These are phyloP conservation scores for Lithohypha guttulata DNA, from an alignment of 2,329 filamentous ascomycete species.

Conservation along the genomic window DNA sequence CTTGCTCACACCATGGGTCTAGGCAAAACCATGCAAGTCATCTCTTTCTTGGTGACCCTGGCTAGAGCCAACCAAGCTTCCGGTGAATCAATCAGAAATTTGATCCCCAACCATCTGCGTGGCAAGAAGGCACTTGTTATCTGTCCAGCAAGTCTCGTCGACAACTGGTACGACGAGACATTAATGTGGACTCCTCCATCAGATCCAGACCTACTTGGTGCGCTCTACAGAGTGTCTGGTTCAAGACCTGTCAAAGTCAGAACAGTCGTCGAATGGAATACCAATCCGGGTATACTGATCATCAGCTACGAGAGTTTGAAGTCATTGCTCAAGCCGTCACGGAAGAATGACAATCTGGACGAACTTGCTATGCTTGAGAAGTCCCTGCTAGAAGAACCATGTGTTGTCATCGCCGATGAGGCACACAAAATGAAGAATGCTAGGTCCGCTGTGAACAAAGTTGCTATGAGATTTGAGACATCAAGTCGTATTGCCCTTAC, in stretches of 20 bases:
- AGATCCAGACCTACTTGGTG: constrained; percentile 40
- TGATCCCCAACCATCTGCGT: constrained; percentile 58
- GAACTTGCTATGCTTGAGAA: constrained; percentile 29
- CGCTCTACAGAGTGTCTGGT: constrained; percentile 26
- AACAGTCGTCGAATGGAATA: constrained; percentile 35
- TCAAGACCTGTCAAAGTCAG: background rate
- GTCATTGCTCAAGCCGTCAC: constrained; percentile 29
- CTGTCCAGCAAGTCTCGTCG: constrained; percentile 62
- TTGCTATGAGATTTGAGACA: constrained; percentile 52
- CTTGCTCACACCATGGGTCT: constrained; percentile 85
- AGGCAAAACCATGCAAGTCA: constrained; percentile 86
- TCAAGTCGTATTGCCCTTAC: constrained; percentile 70
- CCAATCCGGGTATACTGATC: constrained; percentile 60
- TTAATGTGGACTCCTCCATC: constrained; percentile 52
- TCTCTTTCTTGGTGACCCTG: constrained; percentile 69
- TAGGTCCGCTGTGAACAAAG: constrained; percentile 40
- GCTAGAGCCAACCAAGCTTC: constrained; percentile 52
- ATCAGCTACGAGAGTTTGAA: constrained; percentile 63
- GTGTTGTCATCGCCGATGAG: constrained; percentile 73
- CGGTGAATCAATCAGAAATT: constrained; percentile 46
- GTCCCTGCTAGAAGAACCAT: constrained; percentile 50
- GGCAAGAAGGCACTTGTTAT: constrained; percentile 58
- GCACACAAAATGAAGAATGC: constrained; percentile 69
- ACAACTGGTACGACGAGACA: constrained; percentile 78
- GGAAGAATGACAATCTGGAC: constrained; percentile 13